These are phyloP conservation scores for Pseudopithomyces maydicus DNA, from an alignment of 2,329 filamentous ascomycete species.

Conservation along the genomic window DNA sequence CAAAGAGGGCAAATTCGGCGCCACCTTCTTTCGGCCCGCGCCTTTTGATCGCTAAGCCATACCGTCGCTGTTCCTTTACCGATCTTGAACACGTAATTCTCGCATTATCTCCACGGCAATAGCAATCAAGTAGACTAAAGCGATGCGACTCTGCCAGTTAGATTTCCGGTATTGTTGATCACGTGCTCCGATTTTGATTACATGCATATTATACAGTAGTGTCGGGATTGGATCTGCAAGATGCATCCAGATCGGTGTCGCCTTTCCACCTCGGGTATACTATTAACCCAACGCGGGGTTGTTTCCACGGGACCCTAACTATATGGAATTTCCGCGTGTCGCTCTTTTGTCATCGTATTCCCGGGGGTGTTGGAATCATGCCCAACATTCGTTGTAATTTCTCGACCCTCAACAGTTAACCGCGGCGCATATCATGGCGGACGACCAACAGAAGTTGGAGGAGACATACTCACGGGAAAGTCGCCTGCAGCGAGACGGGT, in stretches of 20 bases:
- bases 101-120: background rate
- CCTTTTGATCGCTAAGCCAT: background rate
- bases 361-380: conserved; percentile 1
- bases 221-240: conserved; percentile 12
- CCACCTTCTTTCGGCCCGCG: background rate
- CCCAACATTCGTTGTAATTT: conserved; percentile 4
- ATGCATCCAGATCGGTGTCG: conserved; percentile 16
- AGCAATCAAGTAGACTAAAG: background rate
- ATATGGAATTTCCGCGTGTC: background rate
- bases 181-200: background rate
- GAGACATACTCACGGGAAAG: conserved; percentile 42
- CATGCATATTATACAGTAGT: background rate
- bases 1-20: background rate
- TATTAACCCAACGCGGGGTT: conserved; percentile 15
- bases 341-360: conserved; percentile 5
- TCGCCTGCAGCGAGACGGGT: conserved; percentile 28
- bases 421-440: conserved; percentile 25
- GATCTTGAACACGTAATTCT: background rate
- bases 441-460: conserved; percentile 31
- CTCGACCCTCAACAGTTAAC: conserved; percentile 7
- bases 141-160: conserved; percentile 10
- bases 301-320: background rate
- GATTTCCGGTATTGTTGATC: conserved; percentile 1
- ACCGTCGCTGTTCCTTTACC: background rate
- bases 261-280: conserved; percentile 17